Base-by-base conservation (phyloP, 441 rosid genomes). In the Breynia disticha region DNA sequence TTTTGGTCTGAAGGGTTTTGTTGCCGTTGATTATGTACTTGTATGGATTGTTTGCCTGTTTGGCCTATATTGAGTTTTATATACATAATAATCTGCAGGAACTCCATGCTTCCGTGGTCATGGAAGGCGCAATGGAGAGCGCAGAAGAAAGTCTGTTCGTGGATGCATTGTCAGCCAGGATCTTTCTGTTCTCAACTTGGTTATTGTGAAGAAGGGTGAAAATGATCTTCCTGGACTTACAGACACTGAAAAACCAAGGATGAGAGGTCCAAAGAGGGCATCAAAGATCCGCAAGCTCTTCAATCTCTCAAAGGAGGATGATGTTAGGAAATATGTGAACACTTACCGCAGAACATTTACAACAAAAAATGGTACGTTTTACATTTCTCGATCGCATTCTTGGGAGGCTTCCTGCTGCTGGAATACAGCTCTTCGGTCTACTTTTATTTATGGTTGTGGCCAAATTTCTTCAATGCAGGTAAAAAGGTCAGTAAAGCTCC, bases 201-300 rank as follows among this genome's bases (percentile, higher is more conserved):
- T 72, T 6, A 72, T 74, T 57, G 79, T 74, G 64, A 74, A 74
- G 70, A 71, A 74, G 54, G 80, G 75, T 41, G 78, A 76, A 16
- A 60, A 60, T 60, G 72, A 73, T 41, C 66, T 76, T 35, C 81
- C 76, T 48, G 74, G 81, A 17, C 57, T 70, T 19, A 76, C 78
- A 0, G 76, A 76, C 51, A 70, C 61, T 7, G 76, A 73, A 65
- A 72, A 73, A 47, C 78, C 78, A 24, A 73, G 81, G 59, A 76
- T 73, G 81, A 66, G 77, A 28, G 82, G 82, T 49, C 82, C 82
- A 16, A 78, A 78, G 59, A 74, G 77, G 54, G 82, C 76, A 39
- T 78, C 83, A 2, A 75, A 78, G 70, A 78, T 75, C 24, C 72
- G 78, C 52, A 75, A 78, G 59, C 77, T 75, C 54, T 78, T 78